Conservation (phyloP, 495 filamentous ascomycete genomes). For the Chlorociboria aeruginascens region DNA sequence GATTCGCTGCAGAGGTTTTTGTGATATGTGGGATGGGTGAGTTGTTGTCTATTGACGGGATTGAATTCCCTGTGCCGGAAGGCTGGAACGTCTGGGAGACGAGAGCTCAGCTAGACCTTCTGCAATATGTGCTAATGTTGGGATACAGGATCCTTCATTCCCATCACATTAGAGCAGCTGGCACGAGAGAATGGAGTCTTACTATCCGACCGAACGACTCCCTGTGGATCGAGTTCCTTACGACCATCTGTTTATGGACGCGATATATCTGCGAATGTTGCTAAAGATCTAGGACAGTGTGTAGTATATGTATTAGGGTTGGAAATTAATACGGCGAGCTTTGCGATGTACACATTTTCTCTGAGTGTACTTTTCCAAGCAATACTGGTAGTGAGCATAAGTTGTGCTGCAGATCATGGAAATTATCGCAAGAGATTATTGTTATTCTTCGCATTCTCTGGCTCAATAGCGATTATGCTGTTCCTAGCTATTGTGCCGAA, state of each 20-base stretch:
- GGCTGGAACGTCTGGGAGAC: background rate
- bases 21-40: conserved; percentile 73
- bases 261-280: conserved; percentile 6
- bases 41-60: background rate
- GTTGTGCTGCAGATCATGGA: conserved; percentile 90
- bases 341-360: conserved; percentile 97
- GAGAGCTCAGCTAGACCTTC: background rate
- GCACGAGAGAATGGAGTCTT: conserved; percentile 83
- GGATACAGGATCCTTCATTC: conserved; percentile 73
- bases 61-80: background rate
- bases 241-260: conserved; percentile 3
- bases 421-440: conserved; percentile 82
- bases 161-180: conserved; percentile 89
- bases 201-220: conserved; percentile 56
- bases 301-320: conserved; percentile 69
- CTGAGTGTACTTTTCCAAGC: conserved; percentile 82
- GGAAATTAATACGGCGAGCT: conserved; percentile 91
- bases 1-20: conserved; percentile 95
- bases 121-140: conserved; percentile 4
- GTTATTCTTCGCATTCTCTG: conserved; percentile 69
- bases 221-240: conserved; percentile 43
- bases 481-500: conserved; percentile 67
- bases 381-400: conserved; percentile 87
- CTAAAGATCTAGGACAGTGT: conserved; percentile 48
- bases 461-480: conserved; percentile 73